These are phyloP conservation scores for Mytilinidion resinicola DNA, from an alignment of 495 filamentous ascomycete genomes.

Conservation along the genomic window DNA sequence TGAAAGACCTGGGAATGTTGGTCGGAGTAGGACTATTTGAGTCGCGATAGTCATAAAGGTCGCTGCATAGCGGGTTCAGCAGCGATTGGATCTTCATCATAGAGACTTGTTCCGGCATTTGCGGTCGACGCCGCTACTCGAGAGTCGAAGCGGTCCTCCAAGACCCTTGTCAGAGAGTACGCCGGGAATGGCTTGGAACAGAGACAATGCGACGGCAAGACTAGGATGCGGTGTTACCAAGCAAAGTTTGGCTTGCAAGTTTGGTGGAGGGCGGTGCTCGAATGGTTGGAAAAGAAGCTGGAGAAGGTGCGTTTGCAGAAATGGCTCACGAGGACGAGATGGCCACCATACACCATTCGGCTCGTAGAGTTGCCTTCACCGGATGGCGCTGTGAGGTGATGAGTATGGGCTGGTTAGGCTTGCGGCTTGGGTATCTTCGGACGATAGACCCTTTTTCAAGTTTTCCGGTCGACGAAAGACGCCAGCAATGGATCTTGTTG, in stretches of 20 bases:
- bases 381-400: background rate
- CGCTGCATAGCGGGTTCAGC: conserved; percentile 21
- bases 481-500: background rate
- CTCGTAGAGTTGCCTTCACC: conserved; percentile 17
- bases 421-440: too few species aligned
- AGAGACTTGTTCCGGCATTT: background rate
- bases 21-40: conserved; percentile 10
- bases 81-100: conserved; percentile 30
- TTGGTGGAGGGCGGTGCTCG: conserved; percentile 14
- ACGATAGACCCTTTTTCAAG: too few species aligned
- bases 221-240: conserved; percentile 23
- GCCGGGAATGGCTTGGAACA: conserved; percentile 17
- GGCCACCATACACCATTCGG: conserved; percentile 18
- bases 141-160: conserved; percentile 12
- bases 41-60: conserved; percentile 9
- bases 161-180: conserved; percentile 21
- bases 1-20: conserved; percentile 1
- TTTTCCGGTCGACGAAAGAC: background rate
- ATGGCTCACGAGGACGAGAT: conserved; percentile 23
- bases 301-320: conserved; percentile 20
- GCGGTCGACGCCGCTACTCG: conserved; percentile 5
- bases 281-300: conserved; percentile 9
- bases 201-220: conserved; percentile 13
- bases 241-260: conserved; percentile 14
- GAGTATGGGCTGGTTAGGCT: too few species aligned